Evolutionary conservation across 177 flowering plant species (phyloP).

Genomic region (Vitis hybrid): DNA sequence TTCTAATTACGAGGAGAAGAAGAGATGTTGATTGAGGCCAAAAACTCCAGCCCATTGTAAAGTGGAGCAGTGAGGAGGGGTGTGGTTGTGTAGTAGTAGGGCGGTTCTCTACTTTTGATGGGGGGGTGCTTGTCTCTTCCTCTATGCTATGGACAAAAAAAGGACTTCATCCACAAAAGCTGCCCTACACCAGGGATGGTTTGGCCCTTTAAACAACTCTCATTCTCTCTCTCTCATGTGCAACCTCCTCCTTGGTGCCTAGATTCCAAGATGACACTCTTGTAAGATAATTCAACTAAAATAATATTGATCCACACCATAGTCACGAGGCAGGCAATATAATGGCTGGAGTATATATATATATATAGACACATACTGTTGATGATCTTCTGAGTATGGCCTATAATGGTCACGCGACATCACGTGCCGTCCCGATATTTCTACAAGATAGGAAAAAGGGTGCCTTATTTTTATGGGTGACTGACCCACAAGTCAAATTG

Average conservation of each 20-base stretch:
- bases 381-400: not conserved
- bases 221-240: constrained; percentile 24
- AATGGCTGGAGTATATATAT: not conserved
- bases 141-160: constrained; percentile 19
- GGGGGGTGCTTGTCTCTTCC: constrained; percentile 26
- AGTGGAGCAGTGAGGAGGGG: not conserved
- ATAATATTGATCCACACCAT: constrained; percentile 15
- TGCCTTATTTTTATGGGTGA: constrained; percentile 1
- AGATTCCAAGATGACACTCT: constrained; percentile 34
- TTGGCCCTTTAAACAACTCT: constrained; percentile 2
- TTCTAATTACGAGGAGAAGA: too few species aligned
- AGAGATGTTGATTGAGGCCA: too few species aligned
- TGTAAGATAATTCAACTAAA: constrained; percentile 14
- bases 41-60: not conserved
- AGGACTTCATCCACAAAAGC: constrained; percentile 15
- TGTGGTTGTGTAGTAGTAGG: not conserved
- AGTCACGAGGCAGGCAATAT: constrained; percentile 25
- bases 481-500: not conserved
- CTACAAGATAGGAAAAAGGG: not conserved
- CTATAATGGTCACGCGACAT: constrained; percentile 27
- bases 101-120: constrained; percentile 24
- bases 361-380: not conserved
- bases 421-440: constrained; percentile 30
- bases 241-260: constrained; percentile 29
- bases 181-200: constrained; percentile 19